These are phyloP conservation scores for Grigorovia transvaalensis DNA, from an alignment of 805 yeast genomes.

Conservation along the genomic window DNA sequence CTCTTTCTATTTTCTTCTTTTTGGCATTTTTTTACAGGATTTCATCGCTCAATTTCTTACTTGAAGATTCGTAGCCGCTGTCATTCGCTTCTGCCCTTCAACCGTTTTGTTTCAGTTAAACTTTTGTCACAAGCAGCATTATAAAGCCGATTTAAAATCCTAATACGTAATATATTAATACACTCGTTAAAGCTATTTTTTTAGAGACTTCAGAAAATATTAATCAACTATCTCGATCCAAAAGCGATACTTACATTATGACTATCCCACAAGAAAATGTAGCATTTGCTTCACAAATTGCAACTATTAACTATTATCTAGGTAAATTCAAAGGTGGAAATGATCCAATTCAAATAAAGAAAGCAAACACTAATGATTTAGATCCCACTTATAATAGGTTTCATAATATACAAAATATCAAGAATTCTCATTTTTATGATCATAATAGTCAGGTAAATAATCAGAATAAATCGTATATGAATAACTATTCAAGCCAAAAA, in stretches of 20 bases:
- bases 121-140: too few species aligned
- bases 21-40: too few species aligned
- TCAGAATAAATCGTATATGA: conserved; percentile 2
- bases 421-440: conserved; percentile 4
- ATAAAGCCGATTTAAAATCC: too few species aligned
- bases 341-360: neutral
- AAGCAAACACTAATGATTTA: neutral
- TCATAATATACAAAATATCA: conserved; percentile 2
- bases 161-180: too few species aligned
- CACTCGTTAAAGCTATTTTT: too few species aligned
- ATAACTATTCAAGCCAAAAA: conserved; percentile 2
- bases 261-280: neutral
- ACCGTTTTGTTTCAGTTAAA: too few species aligned
- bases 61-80: too few species aligned
- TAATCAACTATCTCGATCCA: too few species aligned
- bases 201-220: too few species aligned
- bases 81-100: too few species aligned
- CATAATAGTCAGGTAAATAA: conserved; percentile 4
- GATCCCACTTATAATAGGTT: conserved; percentile 5
- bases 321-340: neutral
- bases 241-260: neutral
- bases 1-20: too few species aligned
- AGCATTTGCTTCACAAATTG: neutral
- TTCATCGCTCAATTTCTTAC: too few species aligned
- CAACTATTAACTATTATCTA: neutral